Evolutionary conservation across 1,284 basidiomycete genomes (phyloP).

Genomic region (Ustilago curta): DNA sequence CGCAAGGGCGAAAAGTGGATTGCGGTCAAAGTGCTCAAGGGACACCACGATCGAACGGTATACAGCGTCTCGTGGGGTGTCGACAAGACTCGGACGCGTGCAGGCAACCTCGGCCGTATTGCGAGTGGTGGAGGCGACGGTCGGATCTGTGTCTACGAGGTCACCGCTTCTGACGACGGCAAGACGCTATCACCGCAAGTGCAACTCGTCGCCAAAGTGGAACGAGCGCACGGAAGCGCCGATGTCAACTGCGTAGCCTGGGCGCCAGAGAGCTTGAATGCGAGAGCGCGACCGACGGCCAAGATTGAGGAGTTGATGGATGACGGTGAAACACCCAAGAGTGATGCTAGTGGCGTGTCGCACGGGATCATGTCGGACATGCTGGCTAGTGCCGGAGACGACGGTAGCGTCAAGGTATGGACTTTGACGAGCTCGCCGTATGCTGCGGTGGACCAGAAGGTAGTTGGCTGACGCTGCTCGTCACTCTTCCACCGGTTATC

Average conservation of each 20-base stretch:
- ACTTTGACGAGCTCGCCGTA: slow-evolving; percentile 35
- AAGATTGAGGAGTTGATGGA: slow-evolving; percentile 45
- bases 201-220: slow-evolving; percentile 52
- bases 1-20: slow-evolving; percentile 70
- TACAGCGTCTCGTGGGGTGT: slow-evolving; percentile 82
- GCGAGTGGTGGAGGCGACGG: slow-evolving; percentile 83
- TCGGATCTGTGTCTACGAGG: slow-evolving; percentile 78
- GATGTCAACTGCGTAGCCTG: slow-evolving; percentile 84
- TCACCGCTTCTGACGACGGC: slow-evolving; percentile 68
- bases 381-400: slow-evolving; percentile 83
- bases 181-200: slow-evolving; percentile 31
- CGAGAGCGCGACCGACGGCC: slow-evolving; percentile 34
- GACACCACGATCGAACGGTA: slow-evolving; percentile 77
- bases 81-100: slow-evolving; percentile 54
- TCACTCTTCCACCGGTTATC: too few relatives aligned
- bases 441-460: slow-evolving; percentile 13
- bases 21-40: slow-evolving; percentile 63
- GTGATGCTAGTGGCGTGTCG: slow-evolving; percentile 16
- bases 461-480: too few relatives aligned
- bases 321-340: slow-evolving; percentile 56
- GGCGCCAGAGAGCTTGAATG: slow-evolving; percentile 72
- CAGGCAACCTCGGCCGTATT: slow-evolving; percentile 76
- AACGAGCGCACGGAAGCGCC: slow-evolving; percentile 78
- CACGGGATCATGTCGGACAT: slow-evolving; percentile 72
- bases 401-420: slow-evolving; percentile 81